Percentiles rank a stretch among this genome's conserved stretches.
Evolutionary conservation across 73 alveolate species (phyloP).

Genomic region (Blepharisma stoltei): DNA sequence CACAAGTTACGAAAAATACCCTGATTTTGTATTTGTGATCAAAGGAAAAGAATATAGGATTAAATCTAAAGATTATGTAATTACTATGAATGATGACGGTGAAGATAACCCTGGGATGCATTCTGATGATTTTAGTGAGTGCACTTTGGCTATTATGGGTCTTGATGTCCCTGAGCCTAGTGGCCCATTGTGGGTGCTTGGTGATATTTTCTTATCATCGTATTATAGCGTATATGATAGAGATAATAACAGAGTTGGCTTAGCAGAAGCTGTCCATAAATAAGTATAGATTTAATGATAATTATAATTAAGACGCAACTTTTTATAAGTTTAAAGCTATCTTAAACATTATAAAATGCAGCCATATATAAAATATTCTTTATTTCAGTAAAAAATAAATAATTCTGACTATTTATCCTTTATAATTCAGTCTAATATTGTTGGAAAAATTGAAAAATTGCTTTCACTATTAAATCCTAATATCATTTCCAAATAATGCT

Average conservation of each 20-base stretch:
- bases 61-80: conserved; percentile 29
- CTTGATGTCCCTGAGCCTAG: conserved; percentile 37
- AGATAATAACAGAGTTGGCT: conserved; percentile 67
- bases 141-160: conserved; percentile 31
- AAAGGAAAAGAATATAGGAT: conserved; percentile 54
- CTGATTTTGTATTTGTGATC: conserved; percentile 63
- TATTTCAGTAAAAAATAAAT: too few relatives aligned
- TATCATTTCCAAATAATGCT: too few relatives aligned
- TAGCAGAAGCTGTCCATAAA: conserved; percentile 50
- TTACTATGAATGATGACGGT: conserved; percentile 8
- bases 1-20: conserved; percentile 46
- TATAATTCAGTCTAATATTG: too few relatives aligned
- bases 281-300: conserved; percentile 10
- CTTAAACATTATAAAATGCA: too few relatives aligned
- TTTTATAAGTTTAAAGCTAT: too few relatives aligned
- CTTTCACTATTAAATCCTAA: too few relatives aligned
- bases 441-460: too few relatives aligned
- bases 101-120: conserved; percentile 26
- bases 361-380: too few relatives aligned
- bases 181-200: conserved; percentile 43
- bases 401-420: too few relatives aligned
- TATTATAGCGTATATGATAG: conserved; percentile 67
- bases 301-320: too few relatives aligned
- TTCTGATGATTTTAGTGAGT: conserved; percentile 11
- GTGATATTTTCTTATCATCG: conserved; percentile 64